A percentile compares a stretch with the other conserved stretches of the same genome.
Conservation (phyloP, 2,329 filamentous ascomycete genomes). For the Phialophora expanda region DNA sequence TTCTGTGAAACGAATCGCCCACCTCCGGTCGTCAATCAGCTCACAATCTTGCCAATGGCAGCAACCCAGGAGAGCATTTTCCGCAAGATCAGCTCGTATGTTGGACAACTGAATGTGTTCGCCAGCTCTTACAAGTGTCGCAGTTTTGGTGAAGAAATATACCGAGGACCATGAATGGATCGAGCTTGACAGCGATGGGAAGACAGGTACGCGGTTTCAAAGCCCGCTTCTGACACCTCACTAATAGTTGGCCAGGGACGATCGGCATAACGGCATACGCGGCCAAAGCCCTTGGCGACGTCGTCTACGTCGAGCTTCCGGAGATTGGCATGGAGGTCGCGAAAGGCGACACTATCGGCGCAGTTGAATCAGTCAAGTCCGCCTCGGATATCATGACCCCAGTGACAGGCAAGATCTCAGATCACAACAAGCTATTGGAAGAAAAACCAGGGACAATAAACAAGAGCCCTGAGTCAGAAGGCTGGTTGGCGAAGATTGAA, state of each 20-base stretch:
- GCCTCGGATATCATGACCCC: slow-evolving; percentile 97
- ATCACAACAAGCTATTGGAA: slow-evolving; percentile 76
- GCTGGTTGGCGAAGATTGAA: slow-evolving; percentile 91
- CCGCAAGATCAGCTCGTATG: slow-evolving; percentile 13
- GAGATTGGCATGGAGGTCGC: slow-evolving; percentile 69
- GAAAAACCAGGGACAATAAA: slow-evolving; percentile 89
- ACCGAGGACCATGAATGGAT: slow-evolving; percentile 99
- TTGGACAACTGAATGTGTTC: not conserved
- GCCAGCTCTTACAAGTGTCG: slow-evolving; percentile 7
- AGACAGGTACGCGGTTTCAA: slow-evolving; percentile 63
- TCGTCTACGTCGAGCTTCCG: slow-evolving; percentile 96
- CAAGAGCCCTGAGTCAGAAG: slow-evolving; percentile 84
- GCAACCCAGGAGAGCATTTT: slow-evolving; percentile 16
- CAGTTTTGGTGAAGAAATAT: slow-evolving; percentile 72
- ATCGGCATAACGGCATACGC: slow-evolving; percentile 91
- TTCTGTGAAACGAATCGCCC: slow-evolving; percentile 16
- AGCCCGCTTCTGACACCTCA: not conserved
- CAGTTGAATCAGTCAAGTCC: slow-evolving; percentile 97
- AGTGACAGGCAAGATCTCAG: slow-evolving; percentile 74
- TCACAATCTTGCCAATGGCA: slow-evolving; percentile 18
- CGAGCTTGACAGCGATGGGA: slow-evolving; percentile 80
- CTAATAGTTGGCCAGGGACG: slow-evolving; percentile 54
- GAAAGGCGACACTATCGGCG: slow-evolving; percentile 84
- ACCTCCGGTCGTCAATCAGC: slow-evolving; percentile 11
- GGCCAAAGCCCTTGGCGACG: slow-evolving; percentile 88